A percentile compares a stretch with the other conserved stretches of the same genome.
Conservation (phyloP, 169 alveolate species). For the Cryptosporidium parvum region DNA sequence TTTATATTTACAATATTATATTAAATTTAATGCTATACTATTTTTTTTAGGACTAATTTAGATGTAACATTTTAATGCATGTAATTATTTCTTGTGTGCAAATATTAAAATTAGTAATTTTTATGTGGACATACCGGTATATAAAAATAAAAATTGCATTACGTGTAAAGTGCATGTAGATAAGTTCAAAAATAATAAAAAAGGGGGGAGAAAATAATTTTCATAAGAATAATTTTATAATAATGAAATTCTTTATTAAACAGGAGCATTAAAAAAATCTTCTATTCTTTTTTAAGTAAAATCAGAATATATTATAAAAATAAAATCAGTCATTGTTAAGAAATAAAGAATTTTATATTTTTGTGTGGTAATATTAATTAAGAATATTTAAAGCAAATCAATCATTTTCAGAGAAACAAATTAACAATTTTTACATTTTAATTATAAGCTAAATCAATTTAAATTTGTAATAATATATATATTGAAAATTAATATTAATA, state of each 20-base stretch:
- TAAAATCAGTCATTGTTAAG: neutral
- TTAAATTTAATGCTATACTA: no score
- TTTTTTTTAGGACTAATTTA: neutral
- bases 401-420: no score
- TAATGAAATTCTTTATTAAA: no score
- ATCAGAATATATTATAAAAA: no score
- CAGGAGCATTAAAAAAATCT: neutral
- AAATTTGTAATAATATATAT: neutral
- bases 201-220: no score
- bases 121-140: conserved; percentile 21
- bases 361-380: neutral
- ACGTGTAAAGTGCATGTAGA: neutral
- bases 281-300: no score
- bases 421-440: no score
- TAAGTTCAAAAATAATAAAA: neutral
- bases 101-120: neutral
- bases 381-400: no score
- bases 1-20: no score
- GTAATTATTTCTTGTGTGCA: conserved; percentile 1
- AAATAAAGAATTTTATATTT: neutral
- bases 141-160: neutral
- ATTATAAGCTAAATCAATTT: no score
- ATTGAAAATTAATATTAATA: neutral
- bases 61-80: neutral
- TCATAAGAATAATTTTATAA: no score